phyloP scores from a whole-genome alignment of 371 early-diverging fungal species.

The Lichtheimia ramosa region DNA sequence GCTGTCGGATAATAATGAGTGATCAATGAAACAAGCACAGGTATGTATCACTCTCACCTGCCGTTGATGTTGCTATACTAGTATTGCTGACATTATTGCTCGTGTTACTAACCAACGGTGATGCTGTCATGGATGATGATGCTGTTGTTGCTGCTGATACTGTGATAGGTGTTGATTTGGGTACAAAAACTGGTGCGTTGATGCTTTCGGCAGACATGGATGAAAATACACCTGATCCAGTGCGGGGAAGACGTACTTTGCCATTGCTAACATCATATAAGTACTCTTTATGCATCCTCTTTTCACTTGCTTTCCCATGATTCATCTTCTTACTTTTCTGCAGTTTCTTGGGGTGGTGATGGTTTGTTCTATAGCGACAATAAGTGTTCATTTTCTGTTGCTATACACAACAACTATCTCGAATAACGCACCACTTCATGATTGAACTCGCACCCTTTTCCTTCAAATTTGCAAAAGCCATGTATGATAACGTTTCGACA shows the following conservation, averaged over 20 bases:
- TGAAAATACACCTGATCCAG: conserved; percentile 15
- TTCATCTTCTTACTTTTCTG: conserved; percentile 1
- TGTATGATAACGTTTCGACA: conserved; percentile 85
- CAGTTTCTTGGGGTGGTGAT: neutral
- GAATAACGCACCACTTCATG: conserved; percentile 64
- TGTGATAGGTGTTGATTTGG: neutral
- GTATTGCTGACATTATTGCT: no score
- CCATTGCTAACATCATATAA: neutral
- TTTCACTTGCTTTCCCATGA: neutral
- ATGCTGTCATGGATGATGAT: no score
- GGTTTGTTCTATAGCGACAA: neutral
- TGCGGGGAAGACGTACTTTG: neutral
- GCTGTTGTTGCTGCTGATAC: no score
- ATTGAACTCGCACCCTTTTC: conserved; percentile 84
- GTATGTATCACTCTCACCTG: no score
- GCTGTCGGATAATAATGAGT: no score
- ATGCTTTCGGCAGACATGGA: conserved; percentile 59
- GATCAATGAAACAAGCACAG: no score
- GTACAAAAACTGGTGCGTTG: conserved; percentile 65
- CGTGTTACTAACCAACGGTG: no score
- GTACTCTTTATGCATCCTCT: no score
- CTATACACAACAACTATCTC: neutral
- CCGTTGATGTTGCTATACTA: no score
- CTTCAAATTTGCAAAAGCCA: conserved; percentile 85
- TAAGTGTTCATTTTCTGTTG: neutral